phyloP scores from a whole-genome alignment of 2,329 filamentous ascomycete species.

The Fusarium lyarnte region DNA sequence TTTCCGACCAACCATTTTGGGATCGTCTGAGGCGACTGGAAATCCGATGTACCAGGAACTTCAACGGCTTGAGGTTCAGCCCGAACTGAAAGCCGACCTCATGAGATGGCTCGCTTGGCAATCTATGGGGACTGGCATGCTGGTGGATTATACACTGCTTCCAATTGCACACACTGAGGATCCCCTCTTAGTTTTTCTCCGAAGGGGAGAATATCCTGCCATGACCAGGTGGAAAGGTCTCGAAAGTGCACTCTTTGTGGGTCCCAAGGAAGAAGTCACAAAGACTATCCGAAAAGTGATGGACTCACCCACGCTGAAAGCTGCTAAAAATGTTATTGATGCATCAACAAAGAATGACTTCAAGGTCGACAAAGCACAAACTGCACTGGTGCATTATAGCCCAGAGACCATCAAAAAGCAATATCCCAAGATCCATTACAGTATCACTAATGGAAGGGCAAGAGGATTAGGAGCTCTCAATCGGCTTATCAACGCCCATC shows the following conservation, averaged over 20 bases:
- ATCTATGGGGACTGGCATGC: constrained; percentile 84
- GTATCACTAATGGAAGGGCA: constrained; percentile 64
- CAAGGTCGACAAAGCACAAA: constrained; percentile 69
- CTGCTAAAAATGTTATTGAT: constrained; percentile 70
- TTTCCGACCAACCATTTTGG: constrained; percentile 85
- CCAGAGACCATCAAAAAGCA: constrained; percentile 67
- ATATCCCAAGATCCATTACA: constrained; percentile 74
- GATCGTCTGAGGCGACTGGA: constrained; percentile 80
- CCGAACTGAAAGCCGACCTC: constrained; percentile 72
- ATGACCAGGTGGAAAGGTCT: constrained; percentile 80
- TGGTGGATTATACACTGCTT: constrained; percentile 81
- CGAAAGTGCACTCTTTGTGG: constrained; percentile 77
- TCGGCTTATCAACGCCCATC: constrained; percentile 81
- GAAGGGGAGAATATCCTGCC: constrained; percentile 77
- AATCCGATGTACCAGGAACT: constrained; percentile 82
- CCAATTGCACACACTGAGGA: constrained; percentile 86
- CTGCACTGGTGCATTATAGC: constrained; percentile 82
- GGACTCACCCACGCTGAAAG: constrained; percentile 60
- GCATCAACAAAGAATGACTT: constrained; percentile 69
- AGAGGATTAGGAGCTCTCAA: constrained; percentile 74
- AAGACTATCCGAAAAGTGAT: constrained; percentile 70
- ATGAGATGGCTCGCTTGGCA: constrained; percentile 94
- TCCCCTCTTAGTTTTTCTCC: constrained; percentile 74
- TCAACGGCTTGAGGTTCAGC: constrained; percentile 69
- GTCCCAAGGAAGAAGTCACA: constrained; percentile 71